Base-by-base conservation (phyloP, 2,329 filamentous ascomycete genomes). In the Scedosporium boydii region DNA sequence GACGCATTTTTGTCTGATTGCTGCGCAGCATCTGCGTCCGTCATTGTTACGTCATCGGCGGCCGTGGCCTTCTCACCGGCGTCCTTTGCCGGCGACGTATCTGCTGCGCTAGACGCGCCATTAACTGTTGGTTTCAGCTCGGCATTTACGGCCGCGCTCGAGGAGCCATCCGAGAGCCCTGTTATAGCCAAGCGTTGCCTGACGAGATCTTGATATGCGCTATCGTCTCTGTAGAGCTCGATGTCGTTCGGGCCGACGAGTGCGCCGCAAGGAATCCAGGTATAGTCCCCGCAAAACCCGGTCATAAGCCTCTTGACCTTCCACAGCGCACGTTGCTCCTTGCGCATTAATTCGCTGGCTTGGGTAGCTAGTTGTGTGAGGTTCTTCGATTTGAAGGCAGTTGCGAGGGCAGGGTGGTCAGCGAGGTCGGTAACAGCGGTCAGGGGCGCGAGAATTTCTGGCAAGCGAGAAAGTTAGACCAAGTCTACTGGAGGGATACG, bases 381-480 rank as follows among this genome's bases (percentile, higher is more conserved):
- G 10, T 88, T 89, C 67, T 84, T 87, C 59, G 88, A 90, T 14
- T 82, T 87, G 71, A 91, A 95, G 0, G 90, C 86, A 67, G 86
- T 81, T 64, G 88, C 90, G 48, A 93, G 78, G 26, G 88, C 88
- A 60, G 89, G 87, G 71, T 95, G 90, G 62, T 81, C 82, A 14
- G 89, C 83, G 16, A 96, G 79, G 64, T 93, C 89, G 72, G 88
- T 88, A 59, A 89, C 85, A 41, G 88, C 80, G 18, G 88, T 91
- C 62, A 95, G 78, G 12, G 91, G 91, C 21, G 87, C 87, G 62
- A 95, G 84, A 16, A 93, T 80, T 62, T 86, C 89, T 91, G 69
- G 38, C 12, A 14, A 38, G 9, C 21, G 14, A 42, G 46, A 53
- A 23, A 69, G 65, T 60, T 38, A 63, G 46, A 4, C 46, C 21